These are phyloP conservation scores for Pyrenula aspistea DNA, from an alignment of 495 filamentous ascomycete genomes.

Conservation along the genomic window DNA sequence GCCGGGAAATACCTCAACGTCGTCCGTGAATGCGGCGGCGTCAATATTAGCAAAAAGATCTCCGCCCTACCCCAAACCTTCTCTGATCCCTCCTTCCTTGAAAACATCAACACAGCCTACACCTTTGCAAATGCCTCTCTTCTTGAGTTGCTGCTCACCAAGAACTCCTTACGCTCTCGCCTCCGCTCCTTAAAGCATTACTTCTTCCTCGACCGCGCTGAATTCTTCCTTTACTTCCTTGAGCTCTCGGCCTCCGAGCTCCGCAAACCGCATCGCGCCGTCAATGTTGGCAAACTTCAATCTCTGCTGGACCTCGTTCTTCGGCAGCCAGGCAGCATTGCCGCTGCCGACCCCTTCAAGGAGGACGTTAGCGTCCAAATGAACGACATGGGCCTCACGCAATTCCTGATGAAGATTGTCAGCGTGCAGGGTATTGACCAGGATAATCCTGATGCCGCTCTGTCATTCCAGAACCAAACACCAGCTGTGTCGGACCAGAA, in stretches of 20 bases:
- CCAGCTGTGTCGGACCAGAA: slow-evolving; percentile 28
- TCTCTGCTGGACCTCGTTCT: slow-evolving; percentile 89
- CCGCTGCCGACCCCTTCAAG: slow-evolving; percentile 90
- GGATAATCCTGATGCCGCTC: slow-evolving; percentile 49
- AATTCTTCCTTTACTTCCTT: slow-evolving; percentile 96
- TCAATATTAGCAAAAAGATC: slow-evolving; percentile 83
- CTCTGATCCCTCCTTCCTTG: slow-evolving; percentile 77
- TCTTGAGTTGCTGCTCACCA: slow-evolving; percentile 82
- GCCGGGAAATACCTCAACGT: slow-evolving; percentile 98
- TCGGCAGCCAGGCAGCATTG: slow-evolving; percentile 87
- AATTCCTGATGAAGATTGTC: slow-evolving; percentile 89
- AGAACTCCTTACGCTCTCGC: slow-evolving; percentile 77
- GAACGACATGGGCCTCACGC: slow-evolving; percentile 86
- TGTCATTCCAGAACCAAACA: slow-evolving; percentile 33
- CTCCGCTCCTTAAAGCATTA: slow-evolving; percentile 92
- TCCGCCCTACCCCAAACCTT: slow-evolving; percentile 83
- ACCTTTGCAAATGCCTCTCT: slow-evolving; percentile 90
- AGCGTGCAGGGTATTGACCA: slow-evolving; percentile 90
- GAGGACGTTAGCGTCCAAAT: slow-evolving; percentile 95
- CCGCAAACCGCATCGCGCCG: slow-evolving; percentile 70
- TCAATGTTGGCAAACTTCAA: slow-evolving; percentile 88
- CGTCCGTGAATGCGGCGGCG: slow-evolving; percentile 90
- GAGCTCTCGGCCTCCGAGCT: slow-evolving; percentile 82
- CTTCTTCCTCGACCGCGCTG: slow-evolving; percentile 94
- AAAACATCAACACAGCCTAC: slow-evolving; percentile 92